A percentile compares a stretch with the other conserved stretches of the same genome.
Conservation (phyloP, 208 protist genomes). For the Willaertia magna region DNA sequence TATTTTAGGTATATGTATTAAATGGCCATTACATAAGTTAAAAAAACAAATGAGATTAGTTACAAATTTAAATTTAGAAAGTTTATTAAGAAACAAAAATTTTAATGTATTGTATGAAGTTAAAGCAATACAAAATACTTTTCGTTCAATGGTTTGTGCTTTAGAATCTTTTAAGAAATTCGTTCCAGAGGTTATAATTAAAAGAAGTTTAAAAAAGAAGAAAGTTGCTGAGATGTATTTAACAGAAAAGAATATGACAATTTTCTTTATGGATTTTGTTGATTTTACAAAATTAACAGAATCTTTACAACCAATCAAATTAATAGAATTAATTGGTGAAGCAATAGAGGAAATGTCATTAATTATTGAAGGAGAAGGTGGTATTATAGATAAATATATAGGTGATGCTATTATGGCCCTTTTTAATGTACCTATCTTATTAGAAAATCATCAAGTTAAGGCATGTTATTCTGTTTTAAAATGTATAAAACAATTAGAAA, state of each 20-base stretch:
- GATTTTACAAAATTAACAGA: not conserved
- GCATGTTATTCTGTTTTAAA: not conserved
- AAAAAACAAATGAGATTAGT: not conserved
- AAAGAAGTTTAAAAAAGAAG: not conserved
- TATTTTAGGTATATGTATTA: no score
- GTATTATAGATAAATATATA: constrained; percentile 7
- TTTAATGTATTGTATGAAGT: not conserved
- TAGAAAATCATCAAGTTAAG: not conserved
- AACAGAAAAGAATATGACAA: not conserved
- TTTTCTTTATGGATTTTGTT: not conserved
- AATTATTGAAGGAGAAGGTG: not conserved
- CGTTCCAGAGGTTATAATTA: not conserved
- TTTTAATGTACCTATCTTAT: not conserved
- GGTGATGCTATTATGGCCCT: not conserved
- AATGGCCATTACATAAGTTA: not conserved
- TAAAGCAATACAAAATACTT: not conserved
- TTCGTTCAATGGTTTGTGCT: not conserved
- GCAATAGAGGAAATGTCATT: not conserved
- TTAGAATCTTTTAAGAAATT: not conserved
- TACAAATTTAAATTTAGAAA: not conserved
- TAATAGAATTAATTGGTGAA: not conserved
- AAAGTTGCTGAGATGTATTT: not conserved
- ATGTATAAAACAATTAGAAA: not conserved
- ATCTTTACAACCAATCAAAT: not conserved
- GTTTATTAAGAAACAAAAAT: not conserved